These are phyloP conservation scores for Komagataella mondaviorum DNA, from an alignment of 805 yeast genomes.

Conservation along the genomic window DNA sequence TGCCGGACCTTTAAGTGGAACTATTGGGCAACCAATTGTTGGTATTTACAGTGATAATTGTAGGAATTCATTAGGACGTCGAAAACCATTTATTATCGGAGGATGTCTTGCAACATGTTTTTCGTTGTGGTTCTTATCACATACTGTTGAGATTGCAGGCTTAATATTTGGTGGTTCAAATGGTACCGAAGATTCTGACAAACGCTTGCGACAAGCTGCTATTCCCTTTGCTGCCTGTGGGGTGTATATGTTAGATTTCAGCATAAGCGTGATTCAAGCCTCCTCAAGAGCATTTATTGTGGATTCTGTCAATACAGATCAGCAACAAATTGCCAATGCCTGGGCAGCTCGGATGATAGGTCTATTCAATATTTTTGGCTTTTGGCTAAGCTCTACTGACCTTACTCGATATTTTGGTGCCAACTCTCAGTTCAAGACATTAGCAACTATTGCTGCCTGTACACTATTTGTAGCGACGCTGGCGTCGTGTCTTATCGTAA, in stretches of 20 bases:
- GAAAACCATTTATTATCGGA: constrained; percentile 44
- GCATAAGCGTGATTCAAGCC: constrained; percentile 47
- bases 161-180: constrained; percentile 12
- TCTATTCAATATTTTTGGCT: constrained; percentile 43
- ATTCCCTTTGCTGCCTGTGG: constrained; percentile 39
- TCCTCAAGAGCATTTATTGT: constrained; percentile 47
- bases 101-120: constrained; percentile 34
- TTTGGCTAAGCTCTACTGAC: constrained; percentile 35
- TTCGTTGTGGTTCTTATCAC: constrained; percentile 30
- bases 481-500: constrained; percentile 24
- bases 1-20: constrained; percentile 54
- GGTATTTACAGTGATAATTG: constrained; percentile 46
- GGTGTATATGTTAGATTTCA: constrained; percentile 40
- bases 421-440: constrained; percentile 34
- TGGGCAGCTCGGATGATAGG: constrained; percentile 60
- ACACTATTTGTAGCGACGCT: constrained; percentile 26
- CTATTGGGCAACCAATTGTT: constrained; percentile 50
- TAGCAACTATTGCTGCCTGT: constrained; percentile 27
- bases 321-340: constrained; percentile 47
- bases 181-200: constrained; percentile 12
- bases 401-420: constrained; percentile 27
- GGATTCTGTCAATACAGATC: constrained; percentile 42
- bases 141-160: constrained; percentile 27
- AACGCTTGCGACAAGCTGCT: constrained; percentile 10
- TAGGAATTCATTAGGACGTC: constrained; percentile 28